These are phyloP conservation scores for Backusella tarrabulga DNA, from an alignment of 192 early-diverging fungal species.

Conservation along the genomic window DNA sequence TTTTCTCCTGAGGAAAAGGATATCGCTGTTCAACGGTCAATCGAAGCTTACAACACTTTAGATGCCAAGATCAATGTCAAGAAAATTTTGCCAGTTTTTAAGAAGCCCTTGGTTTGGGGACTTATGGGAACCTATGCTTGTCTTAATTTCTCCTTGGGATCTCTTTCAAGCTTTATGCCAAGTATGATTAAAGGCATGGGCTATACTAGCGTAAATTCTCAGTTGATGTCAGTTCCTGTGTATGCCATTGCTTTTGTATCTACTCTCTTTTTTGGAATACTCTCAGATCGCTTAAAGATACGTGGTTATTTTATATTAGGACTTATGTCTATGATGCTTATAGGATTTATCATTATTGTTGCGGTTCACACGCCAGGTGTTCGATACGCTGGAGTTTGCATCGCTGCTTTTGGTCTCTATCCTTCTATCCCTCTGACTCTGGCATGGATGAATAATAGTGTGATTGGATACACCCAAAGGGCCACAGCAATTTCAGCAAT, in stretches of 20 bases:
- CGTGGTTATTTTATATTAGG: background rate
- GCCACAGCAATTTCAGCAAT: background rate
- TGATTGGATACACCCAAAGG: constrained; percentile 17
- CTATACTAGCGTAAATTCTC: constrained; percentile 12
- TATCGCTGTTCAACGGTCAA: constrained; percentile 4
- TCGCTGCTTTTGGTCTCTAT: constrained; percentile 14
- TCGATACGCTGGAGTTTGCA: constrained; percentile 6
- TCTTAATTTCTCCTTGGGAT: background rate
- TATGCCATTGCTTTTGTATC: constrained; percentile 16
- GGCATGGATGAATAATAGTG: constrained; percentile 14
- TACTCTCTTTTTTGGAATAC: constrained; percentile 12
- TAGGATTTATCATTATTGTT: constrained; percentile 15
- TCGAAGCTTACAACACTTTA: constrained; percentile 11
- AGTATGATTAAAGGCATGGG: constrained; percentile 18
- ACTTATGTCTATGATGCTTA: background rate
- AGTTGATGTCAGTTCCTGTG: constrained; percentile 19
- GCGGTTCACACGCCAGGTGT: background rate
- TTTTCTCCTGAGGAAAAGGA: constrained; percentile 9
- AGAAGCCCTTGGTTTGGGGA: background rate
- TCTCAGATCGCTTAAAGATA: background rate
- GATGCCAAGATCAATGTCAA: constrained; percentile 3
- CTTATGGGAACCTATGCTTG: background rate
- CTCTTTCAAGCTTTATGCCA: constrained; percentile 18
- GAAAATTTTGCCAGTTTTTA: constrained; percentile 5
- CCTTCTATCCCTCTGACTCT: constrained; percentile 11